These are phyloP conservation scores for Suillus luteus DNA, from an alignment of 768 basidiomycete species.

Conservation along the genomic window DNA sequence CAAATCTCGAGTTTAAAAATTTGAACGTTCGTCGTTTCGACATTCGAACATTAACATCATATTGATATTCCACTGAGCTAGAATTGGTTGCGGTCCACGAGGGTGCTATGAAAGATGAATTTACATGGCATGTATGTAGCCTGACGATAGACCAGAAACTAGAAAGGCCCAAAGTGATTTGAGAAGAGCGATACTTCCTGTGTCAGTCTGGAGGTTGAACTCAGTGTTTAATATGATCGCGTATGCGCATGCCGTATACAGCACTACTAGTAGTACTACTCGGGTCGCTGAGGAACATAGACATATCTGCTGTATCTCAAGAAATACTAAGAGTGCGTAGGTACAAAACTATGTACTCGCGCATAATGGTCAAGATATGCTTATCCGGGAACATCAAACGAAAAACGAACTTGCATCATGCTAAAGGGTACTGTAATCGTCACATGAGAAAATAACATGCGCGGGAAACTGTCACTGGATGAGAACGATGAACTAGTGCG, in stretches of 20 bases:
- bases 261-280: not conserved
- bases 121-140: not conserved
- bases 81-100: not conserved
- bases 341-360: constrained; percentile 2
- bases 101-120: not conserved
- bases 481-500: constrained; percentile 4
- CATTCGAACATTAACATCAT: too few relatives aligned
- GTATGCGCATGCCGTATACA: not conserved
- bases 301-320: constrained; percentile 7
- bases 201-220: not conserved
- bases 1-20: too few relatives aligned
- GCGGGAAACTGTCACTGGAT: not conserved
- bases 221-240: not conserved
- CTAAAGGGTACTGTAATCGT: constrained; percentile 1
- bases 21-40: too few relatives aligned
- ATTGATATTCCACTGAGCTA: too few relatives aligned
- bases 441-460: not conserved
- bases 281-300: not conserved
- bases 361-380: constrained; percentile 1
- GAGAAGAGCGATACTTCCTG: not conserved
- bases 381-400: constrained; percentile 1
- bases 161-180: not conserved
- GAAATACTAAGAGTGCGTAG: constrained; percentile 2
- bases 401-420: constrained; percentile 4
- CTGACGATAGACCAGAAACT: not conserved